A percentile compares a stretch with the other conserved stretches of the same genome.
phyloP scores from a whole-genome alignment of 1,284 basidiomycete genomes.

The Thecaphora thlaspeos region DNA sequence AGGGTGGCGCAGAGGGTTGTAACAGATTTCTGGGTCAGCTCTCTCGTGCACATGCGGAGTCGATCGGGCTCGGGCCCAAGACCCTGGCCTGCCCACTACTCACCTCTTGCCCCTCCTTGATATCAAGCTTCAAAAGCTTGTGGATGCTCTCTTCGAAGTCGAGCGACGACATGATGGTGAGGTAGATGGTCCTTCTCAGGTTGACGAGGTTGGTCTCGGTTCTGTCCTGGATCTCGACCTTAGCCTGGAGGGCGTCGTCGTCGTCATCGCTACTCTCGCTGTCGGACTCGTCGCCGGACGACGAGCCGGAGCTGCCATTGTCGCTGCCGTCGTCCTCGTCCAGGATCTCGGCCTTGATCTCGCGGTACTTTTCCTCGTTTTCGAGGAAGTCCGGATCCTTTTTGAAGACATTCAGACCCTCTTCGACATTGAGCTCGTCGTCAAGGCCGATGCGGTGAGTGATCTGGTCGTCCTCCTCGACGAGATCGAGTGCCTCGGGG shows the following conservation, averaged over 20 bases:
- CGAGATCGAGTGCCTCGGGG: conserved; percentile 88
- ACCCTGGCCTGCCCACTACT: too few species aligned
- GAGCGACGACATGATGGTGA: conserved; percentile 81
- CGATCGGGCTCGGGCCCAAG: too few species aligned
- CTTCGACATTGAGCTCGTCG: conserved; percentile 88
- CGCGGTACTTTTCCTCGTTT: conserved; percentile 89
- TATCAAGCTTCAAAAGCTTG: conserved; percentile 89
- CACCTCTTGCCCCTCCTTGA: conserved; percentile 89
- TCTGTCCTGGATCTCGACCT: conserved; percentile 80
- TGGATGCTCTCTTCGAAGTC: conserved; percentile 96
- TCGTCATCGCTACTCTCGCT: conserved; percentile 67
- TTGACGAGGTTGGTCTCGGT: conserved; percentile 96
- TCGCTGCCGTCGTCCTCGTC: conserved; percentile 61
- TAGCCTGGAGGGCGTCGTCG: conserved; percentile 58
- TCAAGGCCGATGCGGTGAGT: conserved; percentile 90
- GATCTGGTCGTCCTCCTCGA: conserved; percentile 89
- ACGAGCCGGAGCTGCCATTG: conserved; percentile 14
- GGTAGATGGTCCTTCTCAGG: conserved; percentile 86
- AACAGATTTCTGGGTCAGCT: background rate
- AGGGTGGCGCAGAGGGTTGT: background rate
- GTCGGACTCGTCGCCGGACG: conserved; percentile 56
- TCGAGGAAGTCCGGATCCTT: conserved; percentile 81
- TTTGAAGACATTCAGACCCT: conserved; percentile 95
- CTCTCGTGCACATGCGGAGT: too few species aligned
- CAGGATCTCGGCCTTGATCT: conserved; percentile 89